phyloP scores from a whole-genome alignment of 2,329 filamentous ascomycete species.

The Aspergillus calidoustus region DNA sequence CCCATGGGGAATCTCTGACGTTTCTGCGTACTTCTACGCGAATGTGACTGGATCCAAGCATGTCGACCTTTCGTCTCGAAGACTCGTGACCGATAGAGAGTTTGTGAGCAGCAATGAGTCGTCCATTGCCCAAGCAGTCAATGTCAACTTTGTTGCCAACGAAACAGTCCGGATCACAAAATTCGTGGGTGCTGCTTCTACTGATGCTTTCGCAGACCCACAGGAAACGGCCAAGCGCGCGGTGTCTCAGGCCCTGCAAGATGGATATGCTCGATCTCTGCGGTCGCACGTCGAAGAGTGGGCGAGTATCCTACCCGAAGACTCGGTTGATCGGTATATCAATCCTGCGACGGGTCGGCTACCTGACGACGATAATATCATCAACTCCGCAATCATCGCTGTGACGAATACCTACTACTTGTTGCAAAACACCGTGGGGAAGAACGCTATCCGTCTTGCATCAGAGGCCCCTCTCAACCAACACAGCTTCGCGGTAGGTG shows the following conservation, averaged over 20 bases:
- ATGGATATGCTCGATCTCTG: conserved; percentile 62
- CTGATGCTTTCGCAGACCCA: conserved; percentile 68
- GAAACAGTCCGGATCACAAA: conserved; percentile 64
- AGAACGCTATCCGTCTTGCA: conserved; percentile 57
- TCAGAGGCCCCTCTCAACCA: conserved; percentile 59
- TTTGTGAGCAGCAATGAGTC: conserved; percentile 63
- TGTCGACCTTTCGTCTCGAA: conserved; percentile 49
- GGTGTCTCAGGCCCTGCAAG: conserved; percentile 53
- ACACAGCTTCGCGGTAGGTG: conserved; percentile 70
- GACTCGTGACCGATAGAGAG: conserved; percentile 50
- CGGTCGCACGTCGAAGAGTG: conserved; percentile 65
- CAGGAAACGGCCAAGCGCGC: conserved; percentile 60
- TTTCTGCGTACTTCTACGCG: conserved; percentile 64
- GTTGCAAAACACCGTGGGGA: conserved; percentile 55
- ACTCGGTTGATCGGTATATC: conserved; percentile 67
- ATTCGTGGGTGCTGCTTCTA: conserved; percentile 70
- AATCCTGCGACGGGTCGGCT: conserved; percentile 61
- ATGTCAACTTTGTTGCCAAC: conserved; percentile 58
- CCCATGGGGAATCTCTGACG: conserved; percentile 64
- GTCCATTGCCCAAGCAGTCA: conserved; percentile 66
- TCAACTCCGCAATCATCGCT: conserved; percentile 56
- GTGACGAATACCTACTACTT: conserved; percentile 55
- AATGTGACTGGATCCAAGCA: conserved; percentile 45
- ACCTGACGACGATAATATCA: conserved; percentile 60
- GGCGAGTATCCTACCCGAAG: conserved; percentile 62